Conservation (phyloP, 192 early-diverging fungal species). For the Coemansia sp. region DNA sequence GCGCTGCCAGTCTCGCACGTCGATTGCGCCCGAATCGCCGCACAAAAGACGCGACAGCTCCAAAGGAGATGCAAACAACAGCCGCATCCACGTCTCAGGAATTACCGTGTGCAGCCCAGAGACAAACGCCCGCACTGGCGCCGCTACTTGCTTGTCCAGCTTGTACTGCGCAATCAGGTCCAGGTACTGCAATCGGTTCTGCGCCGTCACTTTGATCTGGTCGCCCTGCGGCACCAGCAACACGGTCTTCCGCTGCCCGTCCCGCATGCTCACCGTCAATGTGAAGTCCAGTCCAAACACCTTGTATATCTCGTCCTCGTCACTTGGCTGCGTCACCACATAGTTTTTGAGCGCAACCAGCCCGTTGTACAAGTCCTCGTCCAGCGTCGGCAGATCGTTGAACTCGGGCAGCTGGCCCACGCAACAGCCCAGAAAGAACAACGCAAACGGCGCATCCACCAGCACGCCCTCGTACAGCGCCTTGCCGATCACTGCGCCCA, state of each 20-base stretch:
- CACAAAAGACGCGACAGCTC: constrained; percentile 90
- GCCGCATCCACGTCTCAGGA: constrained; percentile 77
- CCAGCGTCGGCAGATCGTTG: constrained; percentile 78
- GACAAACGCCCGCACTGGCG: constrained; percentile 82
- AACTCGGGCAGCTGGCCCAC: constrained; percentile 67
- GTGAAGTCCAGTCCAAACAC: constrained; percentile 68
- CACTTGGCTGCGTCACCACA: constrained; percentile 27
- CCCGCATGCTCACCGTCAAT: constrained; percentile 56
- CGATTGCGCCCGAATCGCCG: constrained; percentile 73
- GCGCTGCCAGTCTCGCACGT: constrained; percentile 70
- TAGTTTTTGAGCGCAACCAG: constrained; percentile 76
- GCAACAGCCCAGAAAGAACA: constrained; percentile 78
- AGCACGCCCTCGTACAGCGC: constrained; percentile 85
- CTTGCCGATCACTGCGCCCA: constrained; percentile 82
- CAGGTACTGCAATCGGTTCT: constrained; percentile 86
- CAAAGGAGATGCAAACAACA: constrained; percentile 84
- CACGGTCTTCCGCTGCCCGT: constrained; percentile 45
- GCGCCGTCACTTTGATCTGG: constrained; percentile 74
- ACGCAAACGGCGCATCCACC: constrained; percentile 78
- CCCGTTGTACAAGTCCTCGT: constrained; percentile 74
- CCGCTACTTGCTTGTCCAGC: constrained; percentile 77
- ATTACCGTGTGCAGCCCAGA: constrained; percentile 81
- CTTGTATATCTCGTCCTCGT: constrained; percentile 63
- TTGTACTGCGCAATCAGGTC: constrained; percentile 85
- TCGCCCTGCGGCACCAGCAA: constrained; percentile 79